Percentiles rank a stretch among this genome's conserved stretches.
Conservation (phyloP, 331 rosid genomes). For the Dryas integrifolia region DNA sequence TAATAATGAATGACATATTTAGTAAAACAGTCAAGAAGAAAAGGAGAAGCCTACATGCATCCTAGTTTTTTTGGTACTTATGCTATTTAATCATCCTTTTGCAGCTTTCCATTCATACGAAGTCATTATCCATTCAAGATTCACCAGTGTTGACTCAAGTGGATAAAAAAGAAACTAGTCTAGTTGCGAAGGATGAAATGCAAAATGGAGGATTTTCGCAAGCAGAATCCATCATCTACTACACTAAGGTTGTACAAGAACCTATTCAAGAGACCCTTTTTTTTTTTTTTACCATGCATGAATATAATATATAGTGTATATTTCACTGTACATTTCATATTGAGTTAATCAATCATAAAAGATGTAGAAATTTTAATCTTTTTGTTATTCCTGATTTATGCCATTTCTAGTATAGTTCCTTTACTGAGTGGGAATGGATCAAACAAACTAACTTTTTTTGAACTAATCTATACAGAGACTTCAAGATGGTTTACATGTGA, state of each 20-base stretch:
- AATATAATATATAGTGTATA: slow-evolving; percentile 6
- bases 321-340: background rate
- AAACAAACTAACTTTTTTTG: slow-evolving; percentile 22
- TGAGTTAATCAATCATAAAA: background rate
- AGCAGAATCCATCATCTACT: slow-evolving; percentile 49
- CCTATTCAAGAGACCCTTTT: background rate
- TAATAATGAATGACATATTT: no score
- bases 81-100: slow-evolving; percentile 10
- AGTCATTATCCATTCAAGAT: slow-evolving; percentile 42
- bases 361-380: background rate
- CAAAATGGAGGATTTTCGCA: slow-evolving; percentile 52
- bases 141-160: slow-evolving; percentile 50
- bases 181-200: slow-evolving; percentile 27
- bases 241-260: slow-evolving; percentile 54
- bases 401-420: background rate
- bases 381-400: slow-evolving; percentile 12
- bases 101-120: slow-evolving; percentile 40
- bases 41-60: no score
- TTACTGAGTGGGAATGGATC: background rate
- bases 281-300: slow-evolving; percentile 7
- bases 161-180: slow-evolving; percentile 39
- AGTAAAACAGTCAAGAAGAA: background rate
- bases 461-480: slow-evolving; percentile 50
- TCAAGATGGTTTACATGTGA: slow-evolving; percentile 54
- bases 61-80: background rate